Percentiles rank a stretch among this genome's conserved stretches.
phyloP scores from a whole-genome alignment of 2,329 filamentous ascomycete species.

The Hysterium pulicare region DNA sequence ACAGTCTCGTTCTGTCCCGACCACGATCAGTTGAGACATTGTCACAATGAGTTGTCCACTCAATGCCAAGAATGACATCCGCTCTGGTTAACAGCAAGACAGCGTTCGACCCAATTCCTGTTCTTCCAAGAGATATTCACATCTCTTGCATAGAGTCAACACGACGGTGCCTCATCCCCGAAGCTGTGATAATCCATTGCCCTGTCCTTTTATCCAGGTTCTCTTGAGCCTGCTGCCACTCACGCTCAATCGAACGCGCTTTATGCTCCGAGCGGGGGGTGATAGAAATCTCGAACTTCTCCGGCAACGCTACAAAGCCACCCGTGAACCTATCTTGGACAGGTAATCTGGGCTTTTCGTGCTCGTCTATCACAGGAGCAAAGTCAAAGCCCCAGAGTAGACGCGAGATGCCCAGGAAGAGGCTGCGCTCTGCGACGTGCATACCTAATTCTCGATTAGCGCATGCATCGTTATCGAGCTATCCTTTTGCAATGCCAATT shows the following conservation, averaged over 20 bases:
- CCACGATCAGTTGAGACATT: too few species aligned
- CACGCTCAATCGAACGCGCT: not conserved
- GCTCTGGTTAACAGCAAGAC: too few species aligned
- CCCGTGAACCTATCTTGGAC: not conserved
- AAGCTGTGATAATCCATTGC: not conserved
- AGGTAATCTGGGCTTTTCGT: not conserved
- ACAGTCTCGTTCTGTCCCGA: too few species aligned
- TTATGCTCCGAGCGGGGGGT: not conserved
- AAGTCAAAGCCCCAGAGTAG: slow-evolving; percentile 8
- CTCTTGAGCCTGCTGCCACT: not conserved
- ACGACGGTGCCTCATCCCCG: not conserved
- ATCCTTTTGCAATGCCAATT: too few species aligned
- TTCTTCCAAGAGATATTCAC: too few species aligned
- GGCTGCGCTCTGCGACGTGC: slow-evolving; percentile 10
- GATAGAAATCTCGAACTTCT: not conserved
- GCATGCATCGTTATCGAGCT: too few species aligned
- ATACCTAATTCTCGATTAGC: too few species aligned
- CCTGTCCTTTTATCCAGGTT: not conserved
- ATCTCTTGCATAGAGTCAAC: too few species aligned
- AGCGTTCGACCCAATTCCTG: too few species aligned
- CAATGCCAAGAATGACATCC: too few species aligned
- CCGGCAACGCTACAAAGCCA: not conserved
- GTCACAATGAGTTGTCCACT: too few species aligned
- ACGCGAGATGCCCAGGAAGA: slow-evolving; percentile 6
- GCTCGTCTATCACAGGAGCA: not conserved